Conservation (phyloP, 225 moss, liverwort and hornwort species). For the Straminergon stramineum region DNA sequence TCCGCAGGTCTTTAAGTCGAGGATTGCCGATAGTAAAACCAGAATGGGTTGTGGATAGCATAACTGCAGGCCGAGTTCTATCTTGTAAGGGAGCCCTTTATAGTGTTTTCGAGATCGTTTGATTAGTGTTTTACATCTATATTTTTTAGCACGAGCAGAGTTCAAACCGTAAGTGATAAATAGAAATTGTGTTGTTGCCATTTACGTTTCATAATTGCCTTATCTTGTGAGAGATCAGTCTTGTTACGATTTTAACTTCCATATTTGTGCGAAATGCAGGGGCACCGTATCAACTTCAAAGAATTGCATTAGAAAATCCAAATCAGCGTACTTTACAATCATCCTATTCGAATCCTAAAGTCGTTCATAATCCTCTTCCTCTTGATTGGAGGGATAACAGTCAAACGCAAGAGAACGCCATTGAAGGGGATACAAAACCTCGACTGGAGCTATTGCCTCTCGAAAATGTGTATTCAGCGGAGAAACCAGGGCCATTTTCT, state of each 20-base stretch:
- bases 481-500: neutral
- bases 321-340: slow-evolving; percentile 71
- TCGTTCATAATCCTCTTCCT: slow-evolving; percentile 20
- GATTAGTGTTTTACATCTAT: neutral
- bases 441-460: slow-evolving; percentile 7
- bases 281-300: slow-evolving; percentile 75
- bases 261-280: slow-evolving; percentile 38
- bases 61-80: slow-evolving; percentile 66
- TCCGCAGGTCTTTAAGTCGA: slow-evolving; percentile 77
- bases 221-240: neutral
- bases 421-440: neutral
- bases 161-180: neutral
- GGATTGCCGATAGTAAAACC: slow-evolving; percentile 95
- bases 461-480: neutral
- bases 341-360: slow-evolving; percentile 45
- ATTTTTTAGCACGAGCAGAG: neutral
- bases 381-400: slow-evolving; percentile 31
- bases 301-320: slow-evolving; percentile 78
- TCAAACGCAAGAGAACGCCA: slow-evolving; percentile 1
- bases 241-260: neutral
- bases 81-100: slow-evolving; percentile 45
- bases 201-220: neutral
- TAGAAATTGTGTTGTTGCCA: neutral
- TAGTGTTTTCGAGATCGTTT: neutral
- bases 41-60: slow-evolving; percentile 92